Base-by-base conservation (phyloP, 768 basidiomycete species). In the Chalciporus chontae region DNA sequence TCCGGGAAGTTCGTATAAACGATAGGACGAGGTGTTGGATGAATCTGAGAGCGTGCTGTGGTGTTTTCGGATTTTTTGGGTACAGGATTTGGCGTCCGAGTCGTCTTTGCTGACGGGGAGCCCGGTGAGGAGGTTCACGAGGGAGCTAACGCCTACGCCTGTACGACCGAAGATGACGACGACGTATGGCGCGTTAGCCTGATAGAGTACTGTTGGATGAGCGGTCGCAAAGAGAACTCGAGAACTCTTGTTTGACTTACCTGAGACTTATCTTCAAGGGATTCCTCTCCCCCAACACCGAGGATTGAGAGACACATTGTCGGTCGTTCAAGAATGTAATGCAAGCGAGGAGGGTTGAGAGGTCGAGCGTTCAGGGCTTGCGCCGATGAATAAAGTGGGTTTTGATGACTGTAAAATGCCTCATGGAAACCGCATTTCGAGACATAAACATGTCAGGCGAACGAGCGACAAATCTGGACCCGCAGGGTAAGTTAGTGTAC, bases 101-200 rank as follows among this genome's bases (percentile, higher is more conserved):
- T 60, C 43, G 14, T 34, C 50, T 15, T 36, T 39, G 48, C 58
- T 63, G 46, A 48, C 4, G 19, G 60, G 56, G 38, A 47, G 39
- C n/a, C 60, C 58, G 8, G 32, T 21, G 21, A 68, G 61, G 48
- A 68, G 57, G 48, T 66, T 66, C 5, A 58, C 37, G 49, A 68
- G 56, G 14, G 65, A 66, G 13, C 66, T 66, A 42, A 66, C 32
- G 17, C 65, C 65, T 7, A 57, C 66, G 0, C 65, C 65, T 0
- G 66, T 63, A 18, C 44, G 59, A 15, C 66, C 65, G 13, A 66
- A 68, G 40, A 68, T 47, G 1, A 66, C 61, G 43, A 66, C 57
- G 18, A 66, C 56, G 37, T 57, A 52, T 8, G 60, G 58, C 24
- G 43, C 42, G 2, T 17, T 24, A 14, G n/a, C n/a, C 53, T 53